These are phyloP conservation scores for Pugionium dolabratum DNA, from an alignment of 345 rosid genomes.

Conservation along the genomic window DNA sequence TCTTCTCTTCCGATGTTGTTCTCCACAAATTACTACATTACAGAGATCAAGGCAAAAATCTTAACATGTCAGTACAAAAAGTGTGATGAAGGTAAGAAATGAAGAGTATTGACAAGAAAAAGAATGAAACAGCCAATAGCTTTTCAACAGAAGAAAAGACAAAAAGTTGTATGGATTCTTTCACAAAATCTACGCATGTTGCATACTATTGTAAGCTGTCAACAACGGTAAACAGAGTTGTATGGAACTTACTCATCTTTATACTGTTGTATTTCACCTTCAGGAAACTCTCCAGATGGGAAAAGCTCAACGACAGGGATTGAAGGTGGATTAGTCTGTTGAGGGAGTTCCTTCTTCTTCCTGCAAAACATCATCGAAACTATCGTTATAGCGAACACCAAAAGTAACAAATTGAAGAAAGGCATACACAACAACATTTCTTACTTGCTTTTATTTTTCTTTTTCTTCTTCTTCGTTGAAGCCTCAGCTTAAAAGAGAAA, in stretches of 20 bases:
- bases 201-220: background rate
- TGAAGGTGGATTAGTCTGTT: slow-evolving; percentile 90
- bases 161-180: background rate
- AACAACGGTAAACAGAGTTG: background rate
- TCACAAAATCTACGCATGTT: background rate
- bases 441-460: slow-evolving; percentile 96
- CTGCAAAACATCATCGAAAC: slow-evolving; percentile 42
- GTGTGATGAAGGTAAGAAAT: background rate
- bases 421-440: slow-evolving; percentile 22
- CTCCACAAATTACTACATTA: slow-evolving; percentile 83
- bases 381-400: slow-evolving; percentile 15
- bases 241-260: slow-evolving; percentile 77
- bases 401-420: background rate
- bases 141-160: background rate
- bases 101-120: background rate
- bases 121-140: background rate
- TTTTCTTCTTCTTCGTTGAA: slow-evolving; percentile 90
- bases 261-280: slow-evolving; percentile 96
- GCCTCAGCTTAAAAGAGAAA: slow-evolving; percentile 44
- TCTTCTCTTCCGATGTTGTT: slow-evolving; percentile 93
- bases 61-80: background rate
- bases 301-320: slow-evolving; percentile 74
- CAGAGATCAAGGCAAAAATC: slow-evolving; percentile 16
- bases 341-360: slow-evolving; percentile 75
- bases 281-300: slow-evolving; percentile 93